Conservation (phyloP, 805 yeast species). For the Candida odintsovae region DNA sequence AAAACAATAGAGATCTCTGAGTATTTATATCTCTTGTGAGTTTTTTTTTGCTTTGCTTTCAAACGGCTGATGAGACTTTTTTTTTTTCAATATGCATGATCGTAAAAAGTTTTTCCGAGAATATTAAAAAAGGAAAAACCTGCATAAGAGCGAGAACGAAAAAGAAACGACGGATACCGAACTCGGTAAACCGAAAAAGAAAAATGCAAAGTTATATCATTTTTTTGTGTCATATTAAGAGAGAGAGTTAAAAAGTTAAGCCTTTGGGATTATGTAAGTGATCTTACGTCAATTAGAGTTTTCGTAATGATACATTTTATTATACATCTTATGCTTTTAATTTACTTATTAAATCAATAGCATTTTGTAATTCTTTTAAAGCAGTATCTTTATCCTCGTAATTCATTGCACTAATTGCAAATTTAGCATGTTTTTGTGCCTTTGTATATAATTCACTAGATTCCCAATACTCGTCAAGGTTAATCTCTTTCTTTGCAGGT, state of each 20-base stretch:
- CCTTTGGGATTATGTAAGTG: too few relatives aligned
- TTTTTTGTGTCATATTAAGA: background rate
- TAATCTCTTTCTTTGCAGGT: constrained; percentile 6
- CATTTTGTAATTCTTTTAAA: constrained; percentile 49
- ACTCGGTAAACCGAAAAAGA: background rate
- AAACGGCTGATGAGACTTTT: background rate
- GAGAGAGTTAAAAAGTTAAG: too few relatives aligned
- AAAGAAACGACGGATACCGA: background rate
- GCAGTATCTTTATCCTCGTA: constrained; percentile 73
- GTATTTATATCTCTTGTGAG: background rate
- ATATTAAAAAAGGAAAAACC: background rate
- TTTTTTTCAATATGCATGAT: background rate
- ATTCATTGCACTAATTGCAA: constrained; percentile 73
- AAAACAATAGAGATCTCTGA: too few relatives aligned
- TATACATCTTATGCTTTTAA: constrained; percentile 1
- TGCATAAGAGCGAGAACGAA: background rate
- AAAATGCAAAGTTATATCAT: background rate
- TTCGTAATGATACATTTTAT: too few relatives aligned
- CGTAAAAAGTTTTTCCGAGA: background rate
- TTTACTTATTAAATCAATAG: constrained; percentile 36
- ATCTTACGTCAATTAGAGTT: too few relatives aligned
- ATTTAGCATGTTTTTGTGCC: constrained; percentile 66
- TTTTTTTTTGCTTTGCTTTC: background rate
- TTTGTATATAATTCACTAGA: constrained; percentile 49
- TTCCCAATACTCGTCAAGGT: constrained; percentile 45